These are phyloP conservation scores for Rhynchosporium secalis DNA, from an alignment of 2,329 filamentous ascomycete species.

Conservation along the genomic window DNA sequence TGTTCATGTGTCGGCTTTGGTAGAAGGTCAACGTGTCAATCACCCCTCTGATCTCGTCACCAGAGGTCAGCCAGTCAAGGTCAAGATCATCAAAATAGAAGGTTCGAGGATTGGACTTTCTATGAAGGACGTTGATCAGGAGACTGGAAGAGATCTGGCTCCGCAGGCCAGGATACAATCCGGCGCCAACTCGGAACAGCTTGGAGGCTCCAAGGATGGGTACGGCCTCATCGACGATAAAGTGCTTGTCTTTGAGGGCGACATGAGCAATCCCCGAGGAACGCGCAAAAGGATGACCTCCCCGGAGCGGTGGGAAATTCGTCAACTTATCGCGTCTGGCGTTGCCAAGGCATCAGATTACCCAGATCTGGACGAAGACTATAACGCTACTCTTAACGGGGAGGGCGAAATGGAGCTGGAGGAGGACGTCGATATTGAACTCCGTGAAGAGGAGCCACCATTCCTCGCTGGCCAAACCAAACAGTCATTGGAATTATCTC, in stretches of 20 bases:
- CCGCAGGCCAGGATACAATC: constrained; percentile 78
- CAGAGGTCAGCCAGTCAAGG: constrained; percentile 80
- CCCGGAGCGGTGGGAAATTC: constrained; percentile 95
- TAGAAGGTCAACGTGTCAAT: constrained; percentile 81
- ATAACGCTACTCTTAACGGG: constrained; percentile 81
- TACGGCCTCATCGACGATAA: constrained; percentile 51
- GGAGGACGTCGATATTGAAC: constrained; percentile 95
- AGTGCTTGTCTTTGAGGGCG: constrained; percentile 64
- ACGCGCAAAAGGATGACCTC: constrained; percentile 94
- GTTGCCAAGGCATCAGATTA: constrained; percentile 92
- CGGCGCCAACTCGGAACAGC: constrained; percentile 83
- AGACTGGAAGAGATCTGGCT: constrained; percentile 78
- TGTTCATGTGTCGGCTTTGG: constrained; percentile 89
- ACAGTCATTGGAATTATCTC: constrained; percentile 89
- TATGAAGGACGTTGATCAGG: constrained; percentile 97
- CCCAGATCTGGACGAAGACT: constrained; percentile 91
- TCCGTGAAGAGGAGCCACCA: constrained; percentile 92
- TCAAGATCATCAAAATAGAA: constrained; percentile 89
- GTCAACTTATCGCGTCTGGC: constrained; percentile 92
- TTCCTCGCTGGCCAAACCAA: constrained; percentile 96
- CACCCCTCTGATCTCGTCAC: constrained; percentile 87
- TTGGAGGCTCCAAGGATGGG: constrained; percentile 67
- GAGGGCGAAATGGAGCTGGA: constrained; percentile 89
- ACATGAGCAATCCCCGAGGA: constrained; percentile 52
- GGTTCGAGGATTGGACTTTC: constrained; percentile 80